phyloP scores from a whole-genome alignment of 23 red algal genomes.

The Gracilaria domingensis region DNA sequence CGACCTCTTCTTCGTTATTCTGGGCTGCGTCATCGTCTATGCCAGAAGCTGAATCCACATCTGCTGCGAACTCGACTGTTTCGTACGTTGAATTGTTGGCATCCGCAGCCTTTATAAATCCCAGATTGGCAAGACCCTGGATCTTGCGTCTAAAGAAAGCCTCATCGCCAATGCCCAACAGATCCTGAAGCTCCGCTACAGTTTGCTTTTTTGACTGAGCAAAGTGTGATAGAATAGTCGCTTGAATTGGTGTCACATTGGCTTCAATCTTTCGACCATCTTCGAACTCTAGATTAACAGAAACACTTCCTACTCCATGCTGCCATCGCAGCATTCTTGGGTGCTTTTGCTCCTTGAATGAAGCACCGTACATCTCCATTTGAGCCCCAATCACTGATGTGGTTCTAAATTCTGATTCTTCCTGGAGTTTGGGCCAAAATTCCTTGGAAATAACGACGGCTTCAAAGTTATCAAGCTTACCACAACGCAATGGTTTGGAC shows the following conservation, averaged over 20 bases:
- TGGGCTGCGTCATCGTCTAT: conserved; percentile 49
- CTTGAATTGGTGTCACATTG: conserved; percentile 56
- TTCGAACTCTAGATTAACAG: conserved; percentile 48
- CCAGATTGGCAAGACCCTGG: conserved; percentile 33
- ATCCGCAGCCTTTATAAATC: conserved; percentile 42
- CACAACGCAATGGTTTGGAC: background rate
- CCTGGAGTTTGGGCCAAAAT: conserved; percentile 72
- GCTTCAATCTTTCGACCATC: conserved; percentile 36
- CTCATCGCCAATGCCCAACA: conserved; percentile 35
- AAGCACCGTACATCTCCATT: conserved; percentile 59
- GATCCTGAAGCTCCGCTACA: conserved; percentile 26
- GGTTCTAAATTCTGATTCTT: conserved; percentile 59
- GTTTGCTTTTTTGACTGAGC: conserved; percentile 2
- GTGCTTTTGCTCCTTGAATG: conserved; percentile 54
- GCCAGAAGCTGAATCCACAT: conserved; percentile 33
- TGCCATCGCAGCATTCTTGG: conserved; percentile 74
- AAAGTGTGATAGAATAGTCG: conserved; percentile 60
- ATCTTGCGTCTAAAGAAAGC: conserved; percentile 49
- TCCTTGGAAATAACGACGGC: conserved; percentile 68
- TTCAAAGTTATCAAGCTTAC: conserved; percentile 43
- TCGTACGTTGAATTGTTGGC: conserved; percentile 45
- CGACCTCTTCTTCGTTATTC: conserved; percentile 35
- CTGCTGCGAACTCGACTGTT: conserved; percentile 46
- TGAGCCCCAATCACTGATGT: conserved; percentile 29
- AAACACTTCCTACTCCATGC: conserved; percentile 40